Base-by-base conservation (phyloP, 768 basidiomycete genomes). In the Termitomyces sp. region DNA sequence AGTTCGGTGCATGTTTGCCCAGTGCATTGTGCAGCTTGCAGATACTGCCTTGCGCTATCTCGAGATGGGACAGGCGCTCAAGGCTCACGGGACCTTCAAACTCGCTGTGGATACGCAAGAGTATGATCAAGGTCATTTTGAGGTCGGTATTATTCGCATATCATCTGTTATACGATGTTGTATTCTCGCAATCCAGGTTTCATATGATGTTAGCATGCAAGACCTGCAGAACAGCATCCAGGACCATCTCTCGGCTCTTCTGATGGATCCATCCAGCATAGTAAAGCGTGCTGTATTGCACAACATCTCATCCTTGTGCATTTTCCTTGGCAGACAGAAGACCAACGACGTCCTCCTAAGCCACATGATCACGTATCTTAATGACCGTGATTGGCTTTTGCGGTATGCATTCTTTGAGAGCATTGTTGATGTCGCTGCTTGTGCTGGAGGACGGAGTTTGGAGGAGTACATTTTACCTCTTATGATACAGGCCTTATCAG, bases 381-480 rank as follows among this genome's bases (percentile, higher is more conserved):
- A 96, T 65, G 92, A 96, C 65, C 79, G 92, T 18, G 95, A 98
- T 69, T 98, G 97, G 96, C 72, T 89, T 16, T 72, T 98, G 94
- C n/a, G n/a, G n/a, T n/a, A n/a, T n/a, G n/a, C n/a, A n/a, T n/a
- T n/a, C n/a, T n/a, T n/a, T n/a, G n/a, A n/a, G n/a, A n/a, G n/a
- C n/a, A n/a, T n/a, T n/a, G n/a, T n/a, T n/a, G n/a, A n/a, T n/a
- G n/a, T 99, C 1, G 95, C 95, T 6, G 91, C 90, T 0, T 96
- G 92, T 73, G 92, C 95, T 3, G 95, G 95, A 1, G 88, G 90
- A 32, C 77, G 88, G 58, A 95, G 92, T 63, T 68, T 98, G 64
- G 97, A 98, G 67, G 94, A 98, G 65, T 98, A 98, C 65, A 96
- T 98, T 53, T 68, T 97, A n/a, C 97, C 97, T 0, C 71, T 99